A percentile compares a stretch with the other conserved stretches of the same genome.
These are phyloP conservation scores for Backusella tarrabulga DNA, from an alignment of 192 early-diverging fungal genomes.

Conservation along the genomic window DNA sequence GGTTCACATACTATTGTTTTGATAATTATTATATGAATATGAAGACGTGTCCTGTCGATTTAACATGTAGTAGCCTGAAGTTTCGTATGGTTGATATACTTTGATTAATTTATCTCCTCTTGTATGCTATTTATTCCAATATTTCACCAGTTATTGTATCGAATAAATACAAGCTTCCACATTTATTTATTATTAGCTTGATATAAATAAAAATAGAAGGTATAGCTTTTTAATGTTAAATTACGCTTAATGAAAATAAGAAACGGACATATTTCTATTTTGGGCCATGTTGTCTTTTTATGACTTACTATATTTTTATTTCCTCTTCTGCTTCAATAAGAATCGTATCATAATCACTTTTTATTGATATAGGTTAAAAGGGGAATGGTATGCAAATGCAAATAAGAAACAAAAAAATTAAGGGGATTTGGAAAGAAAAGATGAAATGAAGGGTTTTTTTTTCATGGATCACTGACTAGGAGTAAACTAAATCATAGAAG, in stretches of 20 bases:
- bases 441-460: not conserved
- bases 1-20: not conserved
- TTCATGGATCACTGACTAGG: not conserved
- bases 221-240: not conserved
- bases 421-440: not conserved
- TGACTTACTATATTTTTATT: not conserved
- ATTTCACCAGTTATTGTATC: not conserved
- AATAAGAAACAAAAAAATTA: not conserved
- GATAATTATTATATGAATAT: not conserved
- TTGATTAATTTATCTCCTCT: not conserved
- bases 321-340: not conserved
- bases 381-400: conserved; percentile 3
- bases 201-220: not conserved
- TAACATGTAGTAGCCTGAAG: not conserved
- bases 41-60: not conserved
- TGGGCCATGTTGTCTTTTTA: not conserved
- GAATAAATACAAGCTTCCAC: not conserved
- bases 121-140: not conserved
- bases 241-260: not conserved
- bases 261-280: not conserved
- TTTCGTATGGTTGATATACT: not conserved
- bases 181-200: not conserved
- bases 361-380: not conserved
- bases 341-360: not conserved
- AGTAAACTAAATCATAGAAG: not conserved